Conservation (phyloP, 2,329 filamentous ascomycete genomes). For the Chaetoscypha palmicola region DNA sequence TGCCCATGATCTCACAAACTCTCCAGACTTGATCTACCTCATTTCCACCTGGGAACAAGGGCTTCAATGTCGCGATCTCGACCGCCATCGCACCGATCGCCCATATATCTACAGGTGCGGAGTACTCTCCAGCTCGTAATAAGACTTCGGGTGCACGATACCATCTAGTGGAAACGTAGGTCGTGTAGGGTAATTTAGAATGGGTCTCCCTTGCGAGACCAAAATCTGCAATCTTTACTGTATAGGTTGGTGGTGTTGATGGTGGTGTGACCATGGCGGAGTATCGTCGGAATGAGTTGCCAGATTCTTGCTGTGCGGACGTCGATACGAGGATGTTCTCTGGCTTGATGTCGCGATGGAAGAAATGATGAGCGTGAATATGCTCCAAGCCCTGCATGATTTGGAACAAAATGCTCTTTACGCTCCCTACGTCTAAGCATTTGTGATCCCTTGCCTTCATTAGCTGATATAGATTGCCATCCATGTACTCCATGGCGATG, state of each 20-base stretch:
- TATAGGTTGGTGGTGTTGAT: constrained; percentile 86
- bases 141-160: constrained; percentile 91
- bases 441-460: constrained; percentile 99
- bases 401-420: constrained; percentile 97
- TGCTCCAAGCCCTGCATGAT: constrained; percentile 95
- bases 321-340: constrained; percentile 97
- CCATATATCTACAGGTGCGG: constrained; percentile 97
- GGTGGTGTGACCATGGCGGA: constrained; percentile 90
- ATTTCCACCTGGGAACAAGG: constrained; percentile 92
- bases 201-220: constrained; percentile 95
- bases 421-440: constrained; percentile 77
- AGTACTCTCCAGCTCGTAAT: constrained; percentile 90
- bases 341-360: constrained; percentile 98
- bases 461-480: constrained; percentile 95
- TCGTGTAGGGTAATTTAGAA: constrained; percentile 93
- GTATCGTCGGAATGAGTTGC: constrained; percentile 84
- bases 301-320: constrained; percentile 68
- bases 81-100: constrained; percentile 98
- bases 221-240: constrained; percentile 98
- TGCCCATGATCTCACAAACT: constrained; percentile 98
- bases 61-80: constrained; percentile 92
- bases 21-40: constrained; percentile 99
- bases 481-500: constrained; percentile 99
- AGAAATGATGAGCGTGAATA: constrained; percentile 95
- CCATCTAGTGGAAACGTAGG: constrained; percentile 97